Evolutionary conservation across 768 basidiomycete species (phyloP).

Genomic region (Termitomyces sp.): DNA sequence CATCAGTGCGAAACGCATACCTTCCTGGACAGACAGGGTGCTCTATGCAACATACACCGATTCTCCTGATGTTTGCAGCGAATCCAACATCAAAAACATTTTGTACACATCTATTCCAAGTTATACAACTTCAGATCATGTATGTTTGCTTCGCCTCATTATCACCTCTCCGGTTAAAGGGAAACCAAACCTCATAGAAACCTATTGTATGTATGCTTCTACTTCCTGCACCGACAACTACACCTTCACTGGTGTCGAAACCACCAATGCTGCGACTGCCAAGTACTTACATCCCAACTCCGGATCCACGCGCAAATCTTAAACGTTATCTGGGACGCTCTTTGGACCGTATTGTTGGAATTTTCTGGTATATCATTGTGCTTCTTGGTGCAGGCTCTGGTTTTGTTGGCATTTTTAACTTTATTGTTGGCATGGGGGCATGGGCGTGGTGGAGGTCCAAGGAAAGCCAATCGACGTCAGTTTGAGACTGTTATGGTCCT

Average conservation of each 20-base stretch:
- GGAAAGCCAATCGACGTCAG: conserved; percentile 6
- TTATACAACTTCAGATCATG: conserved; percentile 89
- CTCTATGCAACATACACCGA: conserved; percentile 78
- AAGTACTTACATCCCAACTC: conserved; percentile 39
- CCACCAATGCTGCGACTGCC: conserved; percentile 50
- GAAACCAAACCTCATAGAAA: conserved; percentile 47
- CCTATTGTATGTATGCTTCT: conserved; percentile 72
- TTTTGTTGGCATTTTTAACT: conserved; percentile 66
- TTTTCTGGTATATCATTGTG: conserved; percentile 73
- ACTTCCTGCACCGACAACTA: conserved; percentile 42
- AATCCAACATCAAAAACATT: conserved; percentile 55
- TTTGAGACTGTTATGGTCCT: background rate
- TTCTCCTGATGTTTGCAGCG: conserved; percentile 42
- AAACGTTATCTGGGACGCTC: conserved; percentile 64
- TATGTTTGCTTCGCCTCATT: conserved; percentile 26
- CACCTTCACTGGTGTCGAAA: conserved; percentile 7
- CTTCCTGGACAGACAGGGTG: conserved; percentile 93
- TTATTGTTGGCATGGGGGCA: conserved; percentile 59
- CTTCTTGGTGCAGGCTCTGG: conserved; percentile 75
- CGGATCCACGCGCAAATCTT: conserved; percentile 46
- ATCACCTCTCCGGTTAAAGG: background rate
- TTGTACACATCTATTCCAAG: conserved; percentile 79
- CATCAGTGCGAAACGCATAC: conserved; percentile 60
- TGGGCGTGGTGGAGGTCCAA: conserved; percentile 55
- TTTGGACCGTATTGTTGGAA: conserved; percentile 73